Base-by-base conservation (phyloP, 1,139 yeast genomes). In the Pichia sp. region DNA sequence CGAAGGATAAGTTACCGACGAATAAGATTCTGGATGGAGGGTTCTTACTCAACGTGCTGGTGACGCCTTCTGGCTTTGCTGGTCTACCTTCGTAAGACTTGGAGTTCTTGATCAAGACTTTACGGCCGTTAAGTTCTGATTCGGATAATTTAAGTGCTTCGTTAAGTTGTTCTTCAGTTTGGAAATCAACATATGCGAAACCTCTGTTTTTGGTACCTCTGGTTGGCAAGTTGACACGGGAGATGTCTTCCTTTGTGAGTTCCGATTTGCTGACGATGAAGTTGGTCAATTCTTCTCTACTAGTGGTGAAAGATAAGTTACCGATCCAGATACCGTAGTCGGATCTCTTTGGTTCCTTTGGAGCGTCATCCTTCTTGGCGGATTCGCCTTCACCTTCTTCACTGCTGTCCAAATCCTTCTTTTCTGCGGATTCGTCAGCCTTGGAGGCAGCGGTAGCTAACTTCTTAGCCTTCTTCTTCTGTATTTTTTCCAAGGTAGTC, bases 271-370 rank as follows among this genome's bases (percentile, higher is more conserved):
- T 75, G 4, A 75, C 69, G 10, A 93, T 68, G 54, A 85, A 90
- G 47, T 83, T 73, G 12, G 72, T 70, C 21, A 93, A 63, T 53
- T 90, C 96, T 35, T 86, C 94, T 58, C 77, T 81, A 1, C 83
- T 75, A 7, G 97, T 90, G 47, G 87, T 94, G 59, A 85, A 94
- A 0, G 96, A 77, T 56, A 94, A 68, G 64, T 93, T 94, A 41
- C 99, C 99, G 40, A 93, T 78, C 99, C 99, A 93, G 22, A 90
- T 94, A 40, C 95, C 96, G 59, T 71, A 81, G 47, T 75, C 77
- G 3, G 84, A 75, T 56, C 74, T 75, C 57, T 64, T 69, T 28
- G 42, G 30, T 10, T 30, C 28, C 3, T 33, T 30, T 4, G 34
- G 14, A 1, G 35, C 11, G 7, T 36, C 32, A 10, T 38, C 44